phyloP scores from a whole-genome alignment of 73 alveolate genomes.

The Tetrahymena malaccensis region DNA sequence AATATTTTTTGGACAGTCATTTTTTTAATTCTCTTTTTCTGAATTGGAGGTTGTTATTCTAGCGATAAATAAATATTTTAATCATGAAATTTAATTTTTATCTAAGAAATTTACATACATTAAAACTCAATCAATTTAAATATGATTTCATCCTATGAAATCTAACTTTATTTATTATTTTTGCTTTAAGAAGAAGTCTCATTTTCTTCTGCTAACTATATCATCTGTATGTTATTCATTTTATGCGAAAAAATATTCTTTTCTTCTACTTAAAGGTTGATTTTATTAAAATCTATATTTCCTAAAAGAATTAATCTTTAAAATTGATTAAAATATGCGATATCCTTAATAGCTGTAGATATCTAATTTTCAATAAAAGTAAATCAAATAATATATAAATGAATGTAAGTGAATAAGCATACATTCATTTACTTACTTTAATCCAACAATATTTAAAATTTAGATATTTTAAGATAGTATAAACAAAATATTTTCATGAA shows the following conservation, averaged over 20 bases:
- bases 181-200: not conserved
- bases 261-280: not conserved
- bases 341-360: too few relatives aligned
- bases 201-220: not conserved
- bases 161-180: not conserved
- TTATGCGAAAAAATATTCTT: not conserved
- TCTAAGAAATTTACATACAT: not conserved
- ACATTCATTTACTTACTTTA: too few relatives aligned
- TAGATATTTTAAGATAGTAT: too few relatives aligned
- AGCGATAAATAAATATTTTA: not conserved
- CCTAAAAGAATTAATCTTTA: not conserved
- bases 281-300: not conserved
- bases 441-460: too few relatives aligned
- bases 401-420: too few relatives aligned
- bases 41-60: not conserved
- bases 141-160: not conserved
- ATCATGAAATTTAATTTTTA: not conserved
- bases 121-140: not conserved
- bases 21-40: not conserved
- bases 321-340: too few relatives aligned
- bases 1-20: not conserved
- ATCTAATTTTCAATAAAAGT: too few relatives aligned
- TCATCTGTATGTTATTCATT: not conserved
- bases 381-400: too few relatives aligned
- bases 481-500: too few relatives aligned